Evolutionary conservation across 495 filamentous ascomycete genomes (phyloP), one percentile per base, ranked within the genome.

Genomic region (Evernia prunastri): DNA sequence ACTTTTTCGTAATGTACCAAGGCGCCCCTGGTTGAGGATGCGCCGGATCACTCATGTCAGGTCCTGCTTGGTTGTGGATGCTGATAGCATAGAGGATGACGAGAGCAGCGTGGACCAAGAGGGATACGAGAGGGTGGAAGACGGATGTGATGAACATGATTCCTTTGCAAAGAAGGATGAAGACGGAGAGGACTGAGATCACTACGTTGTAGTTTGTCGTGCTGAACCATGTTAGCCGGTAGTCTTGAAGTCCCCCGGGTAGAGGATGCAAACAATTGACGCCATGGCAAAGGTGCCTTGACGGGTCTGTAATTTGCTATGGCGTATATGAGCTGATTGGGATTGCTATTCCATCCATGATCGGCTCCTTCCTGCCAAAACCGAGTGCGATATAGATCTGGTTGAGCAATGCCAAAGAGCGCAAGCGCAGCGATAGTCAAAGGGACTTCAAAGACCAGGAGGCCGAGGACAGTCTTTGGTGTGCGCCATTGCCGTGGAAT

Each of bases 1-100:
- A 97, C 66, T 79, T 82, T 71, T 90, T 89, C 43, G 85, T 83
- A 68, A 97, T 85, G 70, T 95, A 96, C 92, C 92, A 97, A 17
- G 86, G 83, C 6, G 90, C 77, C 2, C 86, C 83, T 10, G 79
- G 77, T 66, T 89, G 86, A 10, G 83, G 85, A 64, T 88, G 84
- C 6, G 79, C 68, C 11, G 87, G 81, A 72, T 97, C 91, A 47
- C 85, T 87, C 72, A 82, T 88, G 72, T 97, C 92, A 40, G 87
- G 84, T 15, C 89, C 89, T 39, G 88, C 86, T 72, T 97, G 92
- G 58, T 82, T 86, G 62, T 84, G 81, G 65, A 88, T 78, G 69
- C 85, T 86, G 35, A 86, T 78, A 49, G 84, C 77, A 72, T 84
- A 96, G 33, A 97, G 75, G 0, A 78, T 82, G 13, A 84, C 73